Percentiles rank a stretch among this genome's conserved stretches.
Conservation (phyloP, 257 asterid species). For the Fraxinus cuspidata region DNA sequence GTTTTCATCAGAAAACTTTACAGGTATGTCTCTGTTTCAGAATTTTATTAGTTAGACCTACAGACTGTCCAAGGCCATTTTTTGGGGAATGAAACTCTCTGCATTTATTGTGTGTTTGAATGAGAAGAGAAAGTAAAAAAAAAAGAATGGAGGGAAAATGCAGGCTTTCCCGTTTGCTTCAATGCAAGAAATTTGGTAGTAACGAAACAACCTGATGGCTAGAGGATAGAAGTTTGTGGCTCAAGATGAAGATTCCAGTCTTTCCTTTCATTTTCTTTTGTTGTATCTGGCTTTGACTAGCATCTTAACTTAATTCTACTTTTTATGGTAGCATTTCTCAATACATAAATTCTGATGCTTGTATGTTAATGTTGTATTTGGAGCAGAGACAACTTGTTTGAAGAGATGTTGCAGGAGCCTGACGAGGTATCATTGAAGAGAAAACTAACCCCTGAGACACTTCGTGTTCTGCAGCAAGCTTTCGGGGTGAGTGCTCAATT, state of each 20-base stretch:
- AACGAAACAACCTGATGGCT: background rate
- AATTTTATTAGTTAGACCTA: background rate
- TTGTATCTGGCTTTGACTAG: no score
- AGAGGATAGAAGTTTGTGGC: background rate
- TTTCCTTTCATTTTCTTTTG: no score
- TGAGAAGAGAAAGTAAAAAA: background rate
- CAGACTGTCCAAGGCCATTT: background rate
- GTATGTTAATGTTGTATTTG: constrained; percentile 13
- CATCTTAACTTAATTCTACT: no score
- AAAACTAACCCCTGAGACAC: constrained; percentile 84
- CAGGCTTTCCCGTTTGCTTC: no score
- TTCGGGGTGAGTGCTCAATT: constrained; percentile 59
- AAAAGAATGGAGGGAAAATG: no score
- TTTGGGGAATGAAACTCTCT: background rate
- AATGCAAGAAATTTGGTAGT: no score
- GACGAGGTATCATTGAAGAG: constrained; percentile 85
- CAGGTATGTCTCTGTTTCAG: constrained; percentile 50
- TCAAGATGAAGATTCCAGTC: no score
- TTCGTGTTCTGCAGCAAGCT: constrained; percentile 87
- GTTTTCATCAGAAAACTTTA: constrained; percentile 69
- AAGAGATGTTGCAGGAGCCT: constrained; percentile 96
- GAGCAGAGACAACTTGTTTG: constrained; percentile 73
- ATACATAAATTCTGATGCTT: constrained; percentile 17
- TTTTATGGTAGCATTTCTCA: background rate
- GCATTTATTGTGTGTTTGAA: background rate